Percentiles rank a stretch among this genome's conserved stretches.
These are phyloP conservation scores for Angophora floribunda DNA, from an alignment of 345 rosid genomes.

Conservation along the genomic window DNA sequence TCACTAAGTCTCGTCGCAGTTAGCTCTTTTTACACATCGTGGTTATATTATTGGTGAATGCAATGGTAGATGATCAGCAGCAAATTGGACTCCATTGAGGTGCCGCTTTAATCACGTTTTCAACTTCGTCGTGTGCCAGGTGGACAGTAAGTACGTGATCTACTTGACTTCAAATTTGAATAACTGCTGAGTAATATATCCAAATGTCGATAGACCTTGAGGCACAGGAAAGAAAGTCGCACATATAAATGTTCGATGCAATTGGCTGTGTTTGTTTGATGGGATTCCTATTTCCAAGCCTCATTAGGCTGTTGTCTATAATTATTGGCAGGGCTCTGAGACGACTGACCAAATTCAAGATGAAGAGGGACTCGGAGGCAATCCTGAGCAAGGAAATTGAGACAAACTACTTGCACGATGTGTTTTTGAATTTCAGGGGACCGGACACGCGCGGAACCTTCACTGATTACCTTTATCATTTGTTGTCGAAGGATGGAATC, in stretches of 20 bases:
- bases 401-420: neutral
- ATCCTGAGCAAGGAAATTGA: neutral
- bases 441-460: fast-evolving
- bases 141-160: no score
- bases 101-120: neutral
- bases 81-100: neutral
- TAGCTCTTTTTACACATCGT: neutral
- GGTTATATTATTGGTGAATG: neutral
- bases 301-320: no score
- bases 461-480: no score
- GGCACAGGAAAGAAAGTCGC: neutral
- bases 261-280: neutral
- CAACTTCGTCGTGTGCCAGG: neutral
- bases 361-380: neutral
- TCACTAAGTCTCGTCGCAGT: neutral
- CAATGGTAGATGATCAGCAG: neutral
- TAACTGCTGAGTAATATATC: no score
- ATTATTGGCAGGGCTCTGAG: neutral
- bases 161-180: neutral
- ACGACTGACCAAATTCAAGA: neutral
- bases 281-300: neutral
- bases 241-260: neutral
- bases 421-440: neutral
- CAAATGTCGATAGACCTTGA: fast-evolving
- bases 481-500: no score